Evolutionary conservation across 169 alveolate species (phyloP), one percentile per base, ranked within the genome.

Genomic region (Cryptosporidium parvum): DNA sequence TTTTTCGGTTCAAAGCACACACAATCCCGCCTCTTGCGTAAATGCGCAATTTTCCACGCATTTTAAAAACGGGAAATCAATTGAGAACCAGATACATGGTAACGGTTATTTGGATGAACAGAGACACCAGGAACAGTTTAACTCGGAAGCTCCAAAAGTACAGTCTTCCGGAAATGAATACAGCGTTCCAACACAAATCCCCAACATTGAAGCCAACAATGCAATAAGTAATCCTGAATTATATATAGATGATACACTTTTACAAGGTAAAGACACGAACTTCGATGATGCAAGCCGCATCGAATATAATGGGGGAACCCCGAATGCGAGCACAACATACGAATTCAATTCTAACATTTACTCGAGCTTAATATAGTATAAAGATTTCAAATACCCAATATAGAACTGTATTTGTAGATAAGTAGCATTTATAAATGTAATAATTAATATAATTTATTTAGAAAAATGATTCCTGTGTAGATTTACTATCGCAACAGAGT

Each of bases 271-370:
- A 18, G 23, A 56, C 35, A 56, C 7, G 5, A 23, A 23, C 26
- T 2, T 10, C 26, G 7, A 0, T 56, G 35, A 56, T 29, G 5
- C 12, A 7, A 9, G 2, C 35, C 3, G 12, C 3, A n/a, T 23
- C 26, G 37, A 56, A 56, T 26, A 56, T 26, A 56, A 21, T 56
- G 39, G 35, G 3, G 67, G 35, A 56, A 5, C 3, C 29, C 67
- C 37, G 7, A 10, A 23, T 56, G 12, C 8, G 23, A 56, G 8
- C 23, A 56, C 67, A 26, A 56, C 67, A 21, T 37, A 37, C 14
- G 72, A 65, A 35, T 65, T 65, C 42, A 65, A 65, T 65, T 65
- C 72, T 33, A 65, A 37, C 33, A 33, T 65, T 14, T 65, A 65
- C 33, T 65, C 72, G 51, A 65, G 52, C 33, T 33, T 65, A 65